Percentiles rank a stretch among this genome's conserved stretches.
Evolutionary conservation across 805 yeast species (phyloP).

Genomic region (Wickerhamomyces hampshirensis): DNA sequence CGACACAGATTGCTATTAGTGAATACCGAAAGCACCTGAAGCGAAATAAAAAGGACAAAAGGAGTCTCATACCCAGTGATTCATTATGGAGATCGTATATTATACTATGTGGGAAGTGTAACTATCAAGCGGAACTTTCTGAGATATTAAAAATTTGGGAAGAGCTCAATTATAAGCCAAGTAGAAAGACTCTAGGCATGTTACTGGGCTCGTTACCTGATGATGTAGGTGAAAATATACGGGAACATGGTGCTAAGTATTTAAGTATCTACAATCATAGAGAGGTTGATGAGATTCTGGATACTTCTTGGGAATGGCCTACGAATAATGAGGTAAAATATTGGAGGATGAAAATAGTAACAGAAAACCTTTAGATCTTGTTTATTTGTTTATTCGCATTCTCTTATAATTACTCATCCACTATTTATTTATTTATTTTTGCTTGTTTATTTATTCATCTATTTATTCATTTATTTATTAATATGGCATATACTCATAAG

Average conservation of each 20-base stretch:
- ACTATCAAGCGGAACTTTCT: conserved; percentile 44
- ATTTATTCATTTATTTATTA: conserved; percentile 1
- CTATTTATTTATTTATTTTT: not conserved
- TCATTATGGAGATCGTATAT: conserved; percentile 51
- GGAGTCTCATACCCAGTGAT: conserved; percentile 37
- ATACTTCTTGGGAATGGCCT: conserved; percentile 34
- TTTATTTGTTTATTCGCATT: conserved; percentile 1
- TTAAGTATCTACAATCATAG: conserved; percentile 9
- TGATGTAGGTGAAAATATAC: conserved; percentile 30
- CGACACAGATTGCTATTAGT: conserved; percentile 55
- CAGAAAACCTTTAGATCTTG: not conserved
- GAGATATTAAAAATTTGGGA: conserved; percentile 54
- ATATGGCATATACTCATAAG: too few species aligned
- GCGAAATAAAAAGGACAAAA: conserved; percentile 23
- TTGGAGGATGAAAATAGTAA: conserved; percentile 13
- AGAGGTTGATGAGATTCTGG: conserved; percentile 3
- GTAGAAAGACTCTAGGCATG: conserved; percentile 32
- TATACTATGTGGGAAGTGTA: conserved; percentile 40
- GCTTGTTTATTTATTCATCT: conserved; percentile 2
- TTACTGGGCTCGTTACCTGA: conserved; percentile 29
- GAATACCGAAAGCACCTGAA: conserved; percentile 46
- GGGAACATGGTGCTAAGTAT: conserved; percentile 28
- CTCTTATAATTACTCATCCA: not conserved
- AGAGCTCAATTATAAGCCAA: conserved; percentile 38
- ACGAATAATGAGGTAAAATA: conserved; percentile 18